phyloP scores from a whole-genome alignment of 192 early-diverging fungal genomes.

The Coemansia sp. region DNA sequence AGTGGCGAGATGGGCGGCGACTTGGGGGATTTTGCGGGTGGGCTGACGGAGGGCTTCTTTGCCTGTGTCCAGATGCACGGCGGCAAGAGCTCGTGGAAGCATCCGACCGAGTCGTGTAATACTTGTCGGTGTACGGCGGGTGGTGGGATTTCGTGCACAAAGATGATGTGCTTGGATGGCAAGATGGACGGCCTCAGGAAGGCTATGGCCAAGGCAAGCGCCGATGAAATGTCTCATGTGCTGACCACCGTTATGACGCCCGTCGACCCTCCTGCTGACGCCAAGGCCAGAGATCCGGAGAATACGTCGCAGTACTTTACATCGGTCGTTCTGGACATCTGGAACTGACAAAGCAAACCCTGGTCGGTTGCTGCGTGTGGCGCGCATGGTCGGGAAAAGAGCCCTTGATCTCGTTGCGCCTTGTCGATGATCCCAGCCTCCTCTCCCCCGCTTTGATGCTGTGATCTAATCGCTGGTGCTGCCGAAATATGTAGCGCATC shows the following conservation, averaged over 20 bases:
- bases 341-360: slow-evolving; percentile 10
- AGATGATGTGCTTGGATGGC: slow-evolving; percentile 22
- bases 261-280: background rate
- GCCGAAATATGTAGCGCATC: too few species aligned
- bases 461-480: too few species aligned
- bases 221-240: background rate
- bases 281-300: slow-evolving; percentile 1
- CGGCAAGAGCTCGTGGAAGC: slow-evolving; percentile 21
- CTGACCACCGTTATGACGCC: slow-evolving; percentile 24
- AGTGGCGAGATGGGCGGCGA: slow-evolving; percentile 6
- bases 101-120: slow-evolving; percentile 31
- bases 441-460: too few species aligned
- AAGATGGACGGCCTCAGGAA: background rate
- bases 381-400: background rate
- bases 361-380: too few species aligned
- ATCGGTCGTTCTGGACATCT: slow-evolving; percentile 20
- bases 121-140: slow-evolving; percentile 25
- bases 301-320: slow-evolving; percentile 10
- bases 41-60: slow-evolving; percentile 29
- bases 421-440: too few species aligned
- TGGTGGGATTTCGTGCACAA: slow-evolving; percentile 36
- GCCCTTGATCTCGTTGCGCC: too few species aligned
- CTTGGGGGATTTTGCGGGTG: background rate
- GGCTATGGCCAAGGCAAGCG: too few species aligned
- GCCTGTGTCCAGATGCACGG: slow-evolving; percentile 30